phyloP scores from a whole-genome alignment of 805 yeast species.

The Wickerhamomyces alni region DNA sequence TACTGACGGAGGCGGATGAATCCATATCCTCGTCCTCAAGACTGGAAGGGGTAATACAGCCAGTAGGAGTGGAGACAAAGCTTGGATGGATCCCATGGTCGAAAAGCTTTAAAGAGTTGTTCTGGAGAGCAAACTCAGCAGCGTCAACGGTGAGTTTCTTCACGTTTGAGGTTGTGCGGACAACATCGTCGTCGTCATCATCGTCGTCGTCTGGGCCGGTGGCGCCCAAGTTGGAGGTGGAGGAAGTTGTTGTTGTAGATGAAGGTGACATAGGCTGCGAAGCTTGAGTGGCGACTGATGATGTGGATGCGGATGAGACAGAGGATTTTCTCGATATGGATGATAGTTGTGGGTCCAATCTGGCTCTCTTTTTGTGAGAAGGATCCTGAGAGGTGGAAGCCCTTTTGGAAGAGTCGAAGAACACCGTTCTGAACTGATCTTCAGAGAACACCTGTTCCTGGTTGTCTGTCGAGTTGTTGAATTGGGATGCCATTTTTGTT shows the following conservation, averaged over 20 bases:
- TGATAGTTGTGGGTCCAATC: constrained; percentile 18
- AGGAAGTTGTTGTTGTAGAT: constrained; percentile 6
- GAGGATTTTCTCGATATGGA: constrained; percentile 7
- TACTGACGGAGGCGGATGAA: background rate
- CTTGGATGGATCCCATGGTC: constrained; percentile 7
- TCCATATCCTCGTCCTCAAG: background rate
- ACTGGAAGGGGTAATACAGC: constrained; percentile 5
- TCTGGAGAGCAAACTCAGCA: constrained; percentile 2
- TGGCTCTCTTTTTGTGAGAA: constrained; percentile 28
- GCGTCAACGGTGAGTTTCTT: constrained; percentile 8
- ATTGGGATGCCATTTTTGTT: constrained; percentile 30
- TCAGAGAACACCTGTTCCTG: constrained; percentile 26
- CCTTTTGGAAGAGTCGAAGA: constrained; percentile 22
- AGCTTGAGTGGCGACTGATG: background rate
- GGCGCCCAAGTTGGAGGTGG: constrained; percentile 1
- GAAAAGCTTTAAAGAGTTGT: background rate
- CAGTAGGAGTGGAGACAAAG: constrained; percentile 12
- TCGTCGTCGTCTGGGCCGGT: constrained; percentile 5
- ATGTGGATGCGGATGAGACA: constrained; percentile 1
- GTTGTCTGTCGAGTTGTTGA: constrained; percentile 29
- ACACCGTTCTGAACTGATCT: constrained; percentile 24
- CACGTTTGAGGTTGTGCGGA: constrained; percentile 3
- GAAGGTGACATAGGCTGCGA: background rate
- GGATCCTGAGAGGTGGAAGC: constrained; percentile 12
- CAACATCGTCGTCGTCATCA: constrained; percentile 15